Evolutionary conservation across 2,329 filamentous ascomycete genomes (phyloP).

Genomic region (Cylindrodendrum hubeiense): DNA sequence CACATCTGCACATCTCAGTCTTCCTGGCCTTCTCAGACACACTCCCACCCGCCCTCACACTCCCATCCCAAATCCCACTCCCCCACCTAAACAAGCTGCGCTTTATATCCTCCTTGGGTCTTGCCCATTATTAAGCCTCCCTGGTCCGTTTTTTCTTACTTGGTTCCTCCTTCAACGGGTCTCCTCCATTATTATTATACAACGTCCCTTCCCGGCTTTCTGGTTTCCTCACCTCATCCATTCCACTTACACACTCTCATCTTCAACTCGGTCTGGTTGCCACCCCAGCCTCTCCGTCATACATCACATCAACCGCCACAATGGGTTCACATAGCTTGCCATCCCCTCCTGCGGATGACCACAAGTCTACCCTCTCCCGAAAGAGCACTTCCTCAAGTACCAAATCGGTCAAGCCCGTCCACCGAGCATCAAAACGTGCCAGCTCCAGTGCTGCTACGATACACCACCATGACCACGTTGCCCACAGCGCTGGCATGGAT

Average conservation of each 20-base stretch:
- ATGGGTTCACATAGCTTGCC: constrained; percentile 65
- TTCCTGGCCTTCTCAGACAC: background rate
- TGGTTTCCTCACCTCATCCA: constrained; percentile 28
- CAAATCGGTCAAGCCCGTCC: constrained; percentile 63
- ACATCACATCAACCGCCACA: constrained; percentile 38
- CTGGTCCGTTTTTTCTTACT: constrained; percentile 29
- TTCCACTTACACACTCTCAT: constrained; percentile 34
- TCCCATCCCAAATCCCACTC: constrained; percentile 15
- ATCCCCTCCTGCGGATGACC: constrained; percentile 65
- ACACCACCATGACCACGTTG: constrained; percentile 53
- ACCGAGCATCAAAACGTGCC: constrained; percentile 65
- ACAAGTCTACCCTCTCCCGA: constrained; percentile 52
- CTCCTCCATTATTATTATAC: constrained; percentile 35
- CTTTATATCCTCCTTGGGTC: constrained; percentile 34
- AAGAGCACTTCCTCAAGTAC: constrained; percentile 55
- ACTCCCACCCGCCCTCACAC: constrained; percentile 4
- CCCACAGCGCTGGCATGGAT: constrained; percentile 57
- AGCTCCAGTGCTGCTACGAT: constrained; percentile 51
- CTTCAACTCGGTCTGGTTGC: constrained; percentile 21
- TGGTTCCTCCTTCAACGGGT: constrained; percentile 10
- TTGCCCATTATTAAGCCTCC: constrained; percentile 45
- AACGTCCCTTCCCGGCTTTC: constrained; percentile 34
- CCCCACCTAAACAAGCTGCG: constrained; percentile 29
- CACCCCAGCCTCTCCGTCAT: constrained; percentile 21
- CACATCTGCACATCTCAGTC: constrained; percentile 1